Evolutionary conservation across 805 yeast genomes (phyloP).

Genomic region (Spathaspora hagerdaliae): DNA sequence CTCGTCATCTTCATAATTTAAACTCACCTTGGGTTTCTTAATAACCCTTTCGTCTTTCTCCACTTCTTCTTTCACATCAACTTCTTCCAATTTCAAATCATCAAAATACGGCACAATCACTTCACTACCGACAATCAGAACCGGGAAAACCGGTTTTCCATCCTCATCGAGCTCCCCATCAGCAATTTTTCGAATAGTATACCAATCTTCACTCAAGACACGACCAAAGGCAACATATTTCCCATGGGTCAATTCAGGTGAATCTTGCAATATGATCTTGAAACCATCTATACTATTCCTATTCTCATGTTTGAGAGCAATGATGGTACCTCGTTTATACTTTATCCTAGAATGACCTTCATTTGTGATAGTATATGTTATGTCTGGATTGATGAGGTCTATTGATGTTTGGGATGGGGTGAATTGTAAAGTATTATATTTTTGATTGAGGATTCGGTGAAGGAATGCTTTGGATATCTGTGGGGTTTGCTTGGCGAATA

Average conservation of each 20-base stretch:
- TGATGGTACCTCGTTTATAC: slow-evolving; percentile 13
- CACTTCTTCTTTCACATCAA: slow-evolving; percentile 6
- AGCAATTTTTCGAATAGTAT: slow-evolving; percentile 45
- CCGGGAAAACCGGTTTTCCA: slow-evolving; percentile 49
- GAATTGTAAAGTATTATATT: slow-evolving; percentile 40
- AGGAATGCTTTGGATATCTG: slow-evolving; percentile 44
- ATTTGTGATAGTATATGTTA: slow-evolving; percentile 11
- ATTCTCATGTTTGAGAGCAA: slow-evolving; percentile 5
- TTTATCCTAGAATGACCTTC: slow-evolving; percentile 53
- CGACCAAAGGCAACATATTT: slow-evolving; percentile 52
- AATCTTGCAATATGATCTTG: slow-evolving; percentile 12
- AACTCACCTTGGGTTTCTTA: slow-evolving; percentile 18
- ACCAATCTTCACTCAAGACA: slow-evolving; percentile 48
- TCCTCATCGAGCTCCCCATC: slow-evolving; percentile 41
- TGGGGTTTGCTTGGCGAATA: slow-evolving; percentile 71
- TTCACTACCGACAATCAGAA: slow-evolving; percentile 34
- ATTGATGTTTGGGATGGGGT: slow-evolving; percentile 28
- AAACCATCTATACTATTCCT: slow-evolving; percentile 24
- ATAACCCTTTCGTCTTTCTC: slow-evolving; percentile 10
- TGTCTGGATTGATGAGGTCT: slow-evolving; percentile 3
- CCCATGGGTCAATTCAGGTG: slow-evolving; percentile 36
- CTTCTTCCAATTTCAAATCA: slow-evolving; percentile 23
- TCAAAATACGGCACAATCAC: slow-evolving; percentile 48
- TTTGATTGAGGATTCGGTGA: slow-evolving; percentile 42
- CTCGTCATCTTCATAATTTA: slow-evolving; percentile 24